Evolutionary conservation across 371 early-diverging fungal species (phyloP).

Genomic region (Lichtheimia hyalospora): DNA sequence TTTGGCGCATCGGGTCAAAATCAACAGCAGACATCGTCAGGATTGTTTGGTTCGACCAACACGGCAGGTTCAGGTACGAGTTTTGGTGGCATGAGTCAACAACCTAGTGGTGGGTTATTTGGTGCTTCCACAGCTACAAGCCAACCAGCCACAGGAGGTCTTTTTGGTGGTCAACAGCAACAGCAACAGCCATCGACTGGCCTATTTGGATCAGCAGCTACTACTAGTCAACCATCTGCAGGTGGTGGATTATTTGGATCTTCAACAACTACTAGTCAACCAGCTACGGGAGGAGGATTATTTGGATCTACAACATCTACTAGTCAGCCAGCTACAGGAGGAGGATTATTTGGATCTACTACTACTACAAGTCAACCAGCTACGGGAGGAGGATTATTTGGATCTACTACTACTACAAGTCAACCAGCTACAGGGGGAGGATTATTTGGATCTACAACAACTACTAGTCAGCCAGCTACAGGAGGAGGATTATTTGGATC

Average conservation of each 20-base stretch:
- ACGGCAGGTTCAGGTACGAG: neutral
- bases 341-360: too few relatives aligned
- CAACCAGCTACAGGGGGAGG: neutral
- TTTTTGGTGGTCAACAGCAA: slow-evolving; percentile 1
- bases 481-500: neutral
- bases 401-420: neutral
- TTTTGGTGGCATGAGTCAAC: neutral
- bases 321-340: too few relatives aligned
- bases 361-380: too few relatives aligned
- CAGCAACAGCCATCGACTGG: neutral
- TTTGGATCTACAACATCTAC: neutral
- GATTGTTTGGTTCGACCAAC: slow-evolving; percentile 1
- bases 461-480: neutral
- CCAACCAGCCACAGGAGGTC: neutral
- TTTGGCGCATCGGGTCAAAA: neutral
- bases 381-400: too few relatives aligned
- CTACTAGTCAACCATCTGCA: neutral
- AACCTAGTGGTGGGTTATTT: neutral
- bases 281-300: neutral
- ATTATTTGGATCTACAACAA: neutral
- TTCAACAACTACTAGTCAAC: too few relatives aligned
- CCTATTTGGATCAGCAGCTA: neutral
- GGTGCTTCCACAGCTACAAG: slow-evolving; percentile 3
- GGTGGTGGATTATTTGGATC: neutral
- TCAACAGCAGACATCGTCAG: slow-evolving; percentile 1